A percentile compares a stretch with the other conserved stretches of the same genome.
These are phyloP conservation scores for Sextonia rubra DNA, from an alignment of 164 flowering plant genomes.

Conservation along the genomic window DNA sequence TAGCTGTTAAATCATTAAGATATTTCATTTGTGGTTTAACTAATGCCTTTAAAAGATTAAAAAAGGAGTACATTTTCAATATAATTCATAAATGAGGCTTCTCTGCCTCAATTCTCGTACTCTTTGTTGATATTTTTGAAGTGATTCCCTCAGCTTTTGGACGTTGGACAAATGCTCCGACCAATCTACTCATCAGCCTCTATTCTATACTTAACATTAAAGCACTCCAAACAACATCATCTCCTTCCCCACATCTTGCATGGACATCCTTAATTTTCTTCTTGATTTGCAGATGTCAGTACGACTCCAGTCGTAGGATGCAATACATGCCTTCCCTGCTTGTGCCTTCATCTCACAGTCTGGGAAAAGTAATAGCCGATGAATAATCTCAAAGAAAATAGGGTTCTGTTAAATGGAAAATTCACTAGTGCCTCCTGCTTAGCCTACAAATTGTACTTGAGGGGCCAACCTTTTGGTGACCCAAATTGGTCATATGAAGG, in stretches of 20 bases:
- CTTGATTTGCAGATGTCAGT: conserved; percentile 84
- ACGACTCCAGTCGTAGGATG: conserved; percentile 89
- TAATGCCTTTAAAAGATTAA: background rate
- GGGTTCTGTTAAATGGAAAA: background rate
- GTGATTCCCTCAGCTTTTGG: background rate
- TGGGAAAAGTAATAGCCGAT: conserved; percentile 14
- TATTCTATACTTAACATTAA: background rate
- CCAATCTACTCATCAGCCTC: background rate
- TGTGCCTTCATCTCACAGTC: conserved; percentile 89
- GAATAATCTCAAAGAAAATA: background rate
- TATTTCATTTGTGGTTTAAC: background rate
- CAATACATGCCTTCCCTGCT: conserved; percentile 70
- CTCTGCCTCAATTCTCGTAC: background rate
- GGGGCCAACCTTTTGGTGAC: background rate
- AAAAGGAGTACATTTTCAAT: background rate
- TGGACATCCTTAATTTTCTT: conserved; percentile 69
- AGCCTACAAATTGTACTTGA: background rate
- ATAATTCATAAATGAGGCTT: background rate
- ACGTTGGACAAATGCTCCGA: background rate
- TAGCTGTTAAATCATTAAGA: background rate
- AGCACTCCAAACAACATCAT: conserved; percentile 58
- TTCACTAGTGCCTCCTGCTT: background rate
- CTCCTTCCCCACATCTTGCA: conserved; percentile 68
- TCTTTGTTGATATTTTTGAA: too few species aligned
- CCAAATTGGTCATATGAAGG: background rate